Conservation (phyloP, 2,329 filamentous ascomycete genomes). For the Monosporascus ibericus region DNA sequence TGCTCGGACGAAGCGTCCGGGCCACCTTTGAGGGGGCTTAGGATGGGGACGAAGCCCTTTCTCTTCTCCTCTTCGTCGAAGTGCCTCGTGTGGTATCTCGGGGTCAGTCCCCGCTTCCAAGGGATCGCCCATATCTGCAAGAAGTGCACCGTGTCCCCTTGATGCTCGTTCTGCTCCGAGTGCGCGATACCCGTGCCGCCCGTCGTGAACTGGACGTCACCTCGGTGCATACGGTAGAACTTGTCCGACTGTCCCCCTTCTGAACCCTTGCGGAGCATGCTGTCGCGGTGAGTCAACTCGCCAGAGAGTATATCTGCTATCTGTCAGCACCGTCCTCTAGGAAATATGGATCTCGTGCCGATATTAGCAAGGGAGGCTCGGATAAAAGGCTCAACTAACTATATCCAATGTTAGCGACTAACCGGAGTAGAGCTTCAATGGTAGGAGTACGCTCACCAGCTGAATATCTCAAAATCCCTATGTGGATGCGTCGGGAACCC, state of each 20-base stretch:
- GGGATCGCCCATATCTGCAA: slow-evolving; percentile 85
- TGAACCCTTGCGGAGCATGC: slow-evolving; percentile 66
- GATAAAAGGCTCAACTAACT: background rate
- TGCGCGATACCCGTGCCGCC: slow-evolving; percentile 79
- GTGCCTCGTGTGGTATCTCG: slow-evolving; percentile 68
- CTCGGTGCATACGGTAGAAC: slow-evolving; percentile 66
- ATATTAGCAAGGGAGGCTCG: background rate
- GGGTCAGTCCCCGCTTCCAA: slow-evolving; percentile 65
- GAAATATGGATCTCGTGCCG: background rate
- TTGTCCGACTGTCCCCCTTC: slow-evolving; percentile 55
- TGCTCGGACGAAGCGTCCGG: slow-evolving; percentile 53
- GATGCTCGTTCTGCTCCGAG: slow-evolving; percentile 75
- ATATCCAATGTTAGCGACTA: background rate
- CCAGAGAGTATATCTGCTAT: slow-evolving; percentile 63
- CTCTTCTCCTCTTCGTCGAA: slow-evolving; percentile 70
- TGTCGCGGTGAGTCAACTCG: slow-evolving; percentile 82
- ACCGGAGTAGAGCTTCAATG: background rate
- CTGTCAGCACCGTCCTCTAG: background rate
- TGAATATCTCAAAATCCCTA: slow-evolving; percentile 85
- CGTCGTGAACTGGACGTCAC: slow-evolving; percentile 85
- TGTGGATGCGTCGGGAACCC: slow-evolving; percentile 85
- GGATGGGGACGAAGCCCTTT: slow-evolving; percentile 64
- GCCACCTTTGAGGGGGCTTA: slow-evolving; percentile 68
- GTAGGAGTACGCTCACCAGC: slow-evolving; percentile 31
- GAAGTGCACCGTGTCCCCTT: slow-evolving; percentile 68